These are phyloP conservation scores for Stygiomarasmius scandens DNA, from an alignment of 1,284 basidiomycete genomes.

Conservation along the genomic window DNA sequence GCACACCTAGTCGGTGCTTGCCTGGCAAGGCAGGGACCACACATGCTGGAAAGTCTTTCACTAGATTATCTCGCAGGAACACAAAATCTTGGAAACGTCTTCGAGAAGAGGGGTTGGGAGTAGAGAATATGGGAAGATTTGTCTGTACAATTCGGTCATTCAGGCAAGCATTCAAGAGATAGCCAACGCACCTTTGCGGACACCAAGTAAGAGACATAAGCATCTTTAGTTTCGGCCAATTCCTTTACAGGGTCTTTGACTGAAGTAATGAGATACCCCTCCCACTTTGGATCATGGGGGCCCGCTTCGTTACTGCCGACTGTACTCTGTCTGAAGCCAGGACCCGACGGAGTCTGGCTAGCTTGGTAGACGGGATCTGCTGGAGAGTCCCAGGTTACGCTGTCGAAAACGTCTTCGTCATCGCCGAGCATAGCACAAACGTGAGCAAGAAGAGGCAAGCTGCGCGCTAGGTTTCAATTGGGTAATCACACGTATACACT, in stretches of 20 bases:
- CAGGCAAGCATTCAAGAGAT: slow-evolving; percentile 15
- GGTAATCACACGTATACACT: slow-evolving; percentile 9
- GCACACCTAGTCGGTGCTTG: slow-evolving; percentile 91
- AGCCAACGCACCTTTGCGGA: slow-evolving; percentile 79
- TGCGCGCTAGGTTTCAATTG: slow-evolving; percentile 3
- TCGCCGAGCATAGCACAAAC: slow-evolving; percentile 63
- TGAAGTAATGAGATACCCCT: slow-evolving; percentile 82
- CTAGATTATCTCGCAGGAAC: slow-evolving; percentile 88
- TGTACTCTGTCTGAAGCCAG: slow-evolving; percentile 78
- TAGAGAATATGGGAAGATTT: slow-evolving; percentile 79
- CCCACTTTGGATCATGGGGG: slow-evolving; percentile 85
- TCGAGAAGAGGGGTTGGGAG: slow-evolving; percentile 71
- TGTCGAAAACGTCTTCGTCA: slow-evolving; percentile 85
- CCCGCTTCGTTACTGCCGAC: slow-evolving; percentile 59
- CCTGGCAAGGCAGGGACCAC: slow-evolving; percentile 96
- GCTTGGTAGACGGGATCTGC: slow-evolving; percentile 52
- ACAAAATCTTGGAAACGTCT: slow-evolving; percentile 97
- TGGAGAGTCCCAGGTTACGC: slow-evolving; percentile 83
- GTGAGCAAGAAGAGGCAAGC: neutral
- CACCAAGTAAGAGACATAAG: slow-evolving; percentile 94
- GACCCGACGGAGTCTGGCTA: slow-evolving; percentile 50
- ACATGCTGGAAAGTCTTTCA: slow-evolving; percentile 93
- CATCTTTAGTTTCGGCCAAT: slow-evolving; percentile 93
- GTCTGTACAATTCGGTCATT: slow-evolving; percentile 53
- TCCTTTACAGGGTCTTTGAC: slow-evolving; percentile 96